Evolutionary conservation across 129 eudicot genomes (phyloP), one percentile per base, ranked within the genome.

Genomic region (Flaveria trinervia): DNA sequence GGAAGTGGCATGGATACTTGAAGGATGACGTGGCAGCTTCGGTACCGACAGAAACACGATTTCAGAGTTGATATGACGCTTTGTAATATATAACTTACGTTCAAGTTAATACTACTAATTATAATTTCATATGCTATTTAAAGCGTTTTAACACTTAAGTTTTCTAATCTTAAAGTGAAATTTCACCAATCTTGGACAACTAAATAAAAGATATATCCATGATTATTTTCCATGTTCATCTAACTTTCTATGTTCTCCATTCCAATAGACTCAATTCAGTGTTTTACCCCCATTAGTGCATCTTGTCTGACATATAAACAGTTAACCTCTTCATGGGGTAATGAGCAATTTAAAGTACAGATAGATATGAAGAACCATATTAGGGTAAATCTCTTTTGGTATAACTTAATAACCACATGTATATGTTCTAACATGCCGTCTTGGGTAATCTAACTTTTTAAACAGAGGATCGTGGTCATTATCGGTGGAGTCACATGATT

Each of bases 391-490:
- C 5, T 48, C 54, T 49, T 49, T 49, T 15, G 2, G 13, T 49
- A 13, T 14, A 49, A 14, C 5, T 20, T 26, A 26, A 26, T 20
- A 20, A 20, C 22, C 22, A 45, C 36, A 75, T 13, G n/a, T 17
- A 9, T 7, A 3, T 9, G 9, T 30, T 22, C 68, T 60, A 50
- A 41, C 68, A 3, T 4, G 20, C 18, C 28, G 30, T 33, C 67
- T 55, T 28, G 12, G 49, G 54, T 16, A 49, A 64, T 79, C 39
- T 13, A 18, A 11, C 5, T 61, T 41, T 60, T 23, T 56, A 18
- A 48, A 30, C 71, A 84, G 88, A 22, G 85, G 43, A 8, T 64
- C 79, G 20, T 80, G 88, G 83, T 77, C 85, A 13, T 72, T 77
- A 50, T 68, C 85, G 16, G 51, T 77, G 83, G 83, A 81, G 49